Evolutionary conservation across 2,329 filamentous ascomycete species (phyloP).

Genomic region (Nemania bipapillata): DNA sequence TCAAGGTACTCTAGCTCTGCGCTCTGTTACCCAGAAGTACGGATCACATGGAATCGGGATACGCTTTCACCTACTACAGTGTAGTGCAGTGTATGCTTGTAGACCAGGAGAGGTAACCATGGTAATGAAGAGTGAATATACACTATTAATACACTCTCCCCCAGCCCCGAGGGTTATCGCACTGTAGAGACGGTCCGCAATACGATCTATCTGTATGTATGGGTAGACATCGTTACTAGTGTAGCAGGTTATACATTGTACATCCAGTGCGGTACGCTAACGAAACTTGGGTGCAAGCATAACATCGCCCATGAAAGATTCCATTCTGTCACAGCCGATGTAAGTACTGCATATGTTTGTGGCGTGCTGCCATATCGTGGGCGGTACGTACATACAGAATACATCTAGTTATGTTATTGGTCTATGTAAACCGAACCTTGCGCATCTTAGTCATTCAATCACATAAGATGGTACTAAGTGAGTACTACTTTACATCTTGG

Average conservation of each 20-base stretch:
- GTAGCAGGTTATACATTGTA: too few relatives aligned
- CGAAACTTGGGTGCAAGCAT: background rate
- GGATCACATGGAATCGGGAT: slow-evolving; percentile 26
- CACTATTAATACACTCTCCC: background rate
- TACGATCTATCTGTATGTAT: background rate
- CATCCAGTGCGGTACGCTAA: background rate
- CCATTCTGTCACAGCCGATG: background rate
- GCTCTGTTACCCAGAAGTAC: slow-evolving; percentile 6
- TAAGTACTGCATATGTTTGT: too few relatives aligned
- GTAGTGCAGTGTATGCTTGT: slow-evolving; percentile 13
- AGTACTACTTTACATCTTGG: background rate
- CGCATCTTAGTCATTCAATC: slow-evolving; percentile 1
- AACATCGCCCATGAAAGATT: slow-evolving; percentile 3
- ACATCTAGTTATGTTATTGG: slow-evolving; percentile 3
- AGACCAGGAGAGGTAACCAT: background rate
- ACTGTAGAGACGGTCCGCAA: background rate
- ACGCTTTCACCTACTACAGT: slow-evolving; percentile 8
- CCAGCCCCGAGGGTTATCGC: background rate
- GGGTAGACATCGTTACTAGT: too few relatives aligned
- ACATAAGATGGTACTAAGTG: background rate
- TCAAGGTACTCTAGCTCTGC: slow-evolving; percentile 1
- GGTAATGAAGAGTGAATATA: background rate
- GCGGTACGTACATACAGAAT: background rate
- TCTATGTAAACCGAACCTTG: slow-evolving; percentile 10
- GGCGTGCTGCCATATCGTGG: background rate